Conservation (phyloP, 345 rosid genomes). For the Salix arbutifolia region DNA sequence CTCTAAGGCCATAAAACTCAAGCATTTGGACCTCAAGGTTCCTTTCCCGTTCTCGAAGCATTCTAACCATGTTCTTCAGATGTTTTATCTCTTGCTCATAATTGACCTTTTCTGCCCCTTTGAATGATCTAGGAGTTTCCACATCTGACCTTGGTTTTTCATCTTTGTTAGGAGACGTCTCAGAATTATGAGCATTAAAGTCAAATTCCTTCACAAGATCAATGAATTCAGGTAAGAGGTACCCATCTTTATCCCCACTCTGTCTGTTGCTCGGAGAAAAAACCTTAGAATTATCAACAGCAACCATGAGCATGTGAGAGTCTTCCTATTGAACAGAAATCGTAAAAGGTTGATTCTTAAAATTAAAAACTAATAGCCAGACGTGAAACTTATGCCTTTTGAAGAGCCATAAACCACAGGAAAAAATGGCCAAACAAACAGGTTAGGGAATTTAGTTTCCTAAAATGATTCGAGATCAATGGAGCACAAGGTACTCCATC, state of each 20-base stretch:
- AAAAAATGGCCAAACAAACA: not conserved
- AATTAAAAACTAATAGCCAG: not conserved
- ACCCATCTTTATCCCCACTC: constrained; percentile 40
- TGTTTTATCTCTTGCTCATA: constrained; percentile 59
- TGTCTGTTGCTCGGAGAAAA: constrained; percentile 37
- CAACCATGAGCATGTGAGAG: constrained; percentile 8
- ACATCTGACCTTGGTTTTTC: constrained; percentile 39
- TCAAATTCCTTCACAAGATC: constrained; percentile 47
- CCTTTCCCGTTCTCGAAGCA: constrained; percentile 68
- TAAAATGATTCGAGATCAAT: not conserved
- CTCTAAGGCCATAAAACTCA: constrained; percentile 81
- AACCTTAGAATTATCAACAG: constrained; percentile 23
- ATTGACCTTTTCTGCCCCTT: constrained; percentile 39
- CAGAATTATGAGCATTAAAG: constrained; percentile 15
- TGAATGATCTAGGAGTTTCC: constrained; percentile 38
- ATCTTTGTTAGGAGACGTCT: constrained; percentile 26
- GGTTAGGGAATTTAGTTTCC: not conserved
- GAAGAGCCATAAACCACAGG: not conserved
- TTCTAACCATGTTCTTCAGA: constrained; percentile 49
- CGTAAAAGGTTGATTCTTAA: not conserved
- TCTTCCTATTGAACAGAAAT: constrained; percentile 30
- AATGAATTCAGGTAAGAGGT: constrained; percentile 53
- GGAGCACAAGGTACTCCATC: not conserved
- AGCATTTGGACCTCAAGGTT: constrained; percentile 66
- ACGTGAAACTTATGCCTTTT: not conserved